Conservation (phyloP, 768 basidiomycete species). For the Mycena haematopus region DNA sequence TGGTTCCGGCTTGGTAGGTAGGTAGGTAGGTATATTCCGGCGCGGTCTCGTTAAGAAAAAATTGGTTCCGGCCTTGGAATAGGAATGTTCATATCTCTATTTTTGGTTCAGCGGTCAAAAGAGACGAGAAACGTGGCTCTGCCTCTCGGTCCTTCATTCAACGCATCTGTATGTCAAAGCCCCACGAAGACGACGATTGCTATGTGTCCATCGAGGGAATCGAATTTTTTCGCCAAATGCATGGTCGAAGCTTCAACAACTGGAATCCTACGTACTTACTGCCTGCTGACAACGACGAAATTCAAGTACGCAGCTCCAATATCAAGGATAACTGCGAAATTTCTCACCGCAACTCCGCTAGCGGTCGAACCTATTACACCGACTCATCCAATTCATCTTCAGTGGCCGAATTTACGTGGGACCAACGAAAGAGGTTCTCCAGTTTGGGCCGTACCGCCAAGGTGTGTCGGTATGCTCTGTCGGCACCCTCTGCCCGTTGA, state of each 20-base stretch:
- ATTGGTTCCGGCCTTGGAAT: too few species aligned
- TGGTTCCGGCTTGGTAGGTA: too few species aligned
- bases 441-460: constrained; percentile 54
- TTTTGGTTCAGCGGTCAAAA: too few species aligned
- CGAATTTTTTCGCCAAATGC: constrained; percentile 58
- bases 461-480: constrained; percentile 34
- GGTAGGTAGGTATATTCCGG: too few species aligned
- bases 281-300: constrained; percentile 71
- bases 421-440: constrained; percentile 63
- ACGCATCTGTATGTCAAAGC: constrained; percentile 7
- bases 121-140: too few species aligned
- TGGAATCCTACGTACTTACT: constrained; percentile 65
- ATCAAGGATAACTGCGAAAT: not conserved
- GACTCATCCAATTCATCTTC: constrained; percentile 71
- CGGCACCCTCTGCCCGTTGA: constrained; percentile 19
- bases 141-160: too few species aligned
- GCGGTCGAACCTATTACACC: constrained; percentile 70
- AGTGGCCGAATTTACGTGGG: constrained; percentile 70
- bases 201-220: constrained; percentile 43
- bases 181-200: constrained; percentile 15
- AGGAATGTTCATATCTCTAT: too few species aligned
- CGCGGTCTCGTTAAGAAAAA: too few species aligned
- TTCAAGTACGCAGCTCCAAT: constrained; percentile 48
- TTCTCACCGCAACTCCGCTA: constrained; percentile 34
- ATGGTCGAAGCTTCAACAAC: constrained; percentile 61